These are phyloP conservation scores for Ophiostoma novo-ulmi DNA, from an alignment of 2,329 filamentous ascomycete genomes.

Conservation along the genomic window DNA sequence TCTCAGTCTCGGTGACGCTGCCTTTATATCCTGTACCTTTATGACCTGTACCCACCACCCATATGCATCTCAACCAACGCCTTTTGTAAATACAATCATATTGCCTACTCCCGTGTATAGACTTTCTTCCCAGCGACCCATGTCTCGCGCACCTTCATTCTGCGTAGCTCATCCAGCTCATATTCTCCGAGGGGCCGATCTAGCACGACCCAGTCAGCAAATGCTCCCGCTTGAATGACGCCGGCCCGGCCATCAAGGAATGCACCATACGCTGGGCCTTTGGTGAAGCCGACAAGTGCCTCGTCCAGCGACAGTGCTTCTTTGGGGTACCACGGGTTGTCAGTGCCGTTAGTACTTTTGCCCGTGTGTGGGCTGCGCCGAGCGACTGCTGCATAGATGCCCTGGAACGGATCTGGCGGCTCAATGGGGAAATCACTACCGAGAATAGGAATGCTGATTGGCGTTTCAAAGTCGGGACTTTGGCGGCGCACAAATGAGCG, in stretches of 20 bases:
- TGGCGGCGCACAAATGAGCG: constrained; percentile 47
- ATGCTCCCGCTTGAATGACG: constrained; percentile 53
- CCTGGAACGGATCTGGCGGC: constrained; percentile 61
- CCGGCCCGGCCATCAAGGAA: constrained; percentile 57
- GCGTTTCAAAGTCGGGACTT: constrained; percentile 5
- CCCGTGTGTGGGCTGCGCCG: constrained; percentile 55
- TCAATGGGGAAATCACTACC: constrained; percentile 70
- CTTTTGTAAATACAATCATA: not conserved
- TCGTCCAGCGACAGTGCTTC: constrained; percentile 56
- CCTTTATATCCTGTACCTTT: too few species aligned
- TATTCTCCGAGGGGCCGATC: constrained; percentile 49
- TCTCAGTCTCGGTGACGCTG: not conserved
- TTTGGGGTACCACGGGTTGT: constrained; percentile 55
- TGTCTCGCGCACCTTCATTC: constrained; percentile 57
- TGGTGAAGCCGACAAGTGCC: constrained; percentile 59
- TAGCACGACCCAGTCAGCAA: constrained; percentile 67
- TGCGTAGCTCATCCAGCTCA: constrained; percentile 49
- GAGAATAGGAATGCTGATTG: constrained; percentile 39
- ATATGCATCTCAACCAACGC: not conserved
- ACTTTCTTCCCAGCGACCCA: constrained; percentile 59
- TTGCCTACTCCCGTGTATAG: constrained; percentile 34
- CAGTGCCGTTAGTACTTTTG: constrained; percentile 42
- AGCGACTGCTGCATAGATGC: constrained; percentile 63
- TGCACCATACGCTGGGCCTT: constrained; percentile 53
- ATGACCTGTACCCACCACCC: not conserved